These are phyloP conservation scores for Boletellus emodensis DNA, from an alignment of 768 basidiomycete genomes.

Conservation along the genomic window DNA sequence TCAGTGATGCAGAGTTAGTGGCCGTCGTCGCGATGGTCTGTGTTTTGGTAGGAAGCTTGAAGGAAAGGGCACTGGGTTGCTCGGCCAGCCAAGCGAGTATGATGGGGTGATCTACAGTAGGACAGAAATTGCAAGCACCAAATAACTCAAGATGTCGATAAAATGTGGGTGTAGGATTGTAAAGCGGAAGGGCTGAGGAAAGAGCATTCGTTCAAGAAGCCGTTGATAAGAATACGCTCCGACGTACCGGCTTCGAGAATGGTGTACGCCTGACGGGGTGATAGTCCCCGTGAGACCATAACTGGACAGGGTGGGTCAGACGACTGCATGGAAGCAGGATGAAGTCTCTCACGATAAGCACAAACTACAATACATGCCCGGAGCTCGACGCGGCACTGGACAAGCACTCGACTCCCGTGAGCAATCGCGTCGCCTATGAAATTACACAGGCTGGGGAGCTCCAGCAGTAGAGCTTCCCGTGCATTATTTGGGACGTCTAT, in stretches of 20 bases:
- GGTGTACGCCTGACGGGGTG: slow-evolving; percentile 37
- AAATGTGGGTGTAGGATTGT: slow-evolving; percentile 47
- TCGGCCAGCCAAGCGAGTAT: slow-evolving; percentile 38
- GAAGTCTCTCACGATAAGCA: slow-evolving; percentile 44
- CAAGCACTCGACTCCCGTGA: slow-evolving; percentile 45
- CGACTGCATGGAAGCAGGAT: background rate
- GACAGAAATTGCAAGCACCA: slow-evolving; percentile 37
- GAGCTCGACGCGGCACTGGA: slow-evolving; percentile 52
- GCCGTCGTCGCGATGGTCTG: slow-evolving; percentile 4
- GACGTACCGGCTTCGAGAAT: slow-evolving; percentile 43
- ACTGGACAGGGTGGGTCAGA: slow-evolving; percentile 32
- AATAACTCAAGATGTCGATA: slow-evolving; percentile 46
- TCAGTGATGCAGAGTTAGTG: slow-evolving; percentile 9
- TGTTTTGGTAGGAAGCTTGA: slow-evolving; percentile 12
- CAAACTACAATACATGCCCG: slow-evolving; percentile 51
- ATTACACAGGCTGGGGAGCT: slow-evolving; percentile 42
- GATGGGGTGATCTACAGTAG: slow-evolving; percentile 38
- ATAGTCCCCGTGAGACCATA: slow-evolving; percentile 40
- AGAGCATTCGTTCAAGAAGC: background rate
- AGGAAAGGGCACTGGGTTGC: slow-evolving; percentile 17
- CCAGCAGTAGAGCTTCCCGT: slow-evolving; percentile 41
- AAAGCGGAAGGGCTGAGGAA: slow-evolving; percentile 47
- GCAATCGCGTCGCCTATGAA: slow-evolving; percentile 44
- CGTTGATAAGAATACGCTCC: background rate
- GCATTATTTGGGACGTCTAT: slow-evolving; percentile 38